phyloP scores from a whole-genome alignment of 116 monocot species.

The Papilionanthe hybrid region DNA sequence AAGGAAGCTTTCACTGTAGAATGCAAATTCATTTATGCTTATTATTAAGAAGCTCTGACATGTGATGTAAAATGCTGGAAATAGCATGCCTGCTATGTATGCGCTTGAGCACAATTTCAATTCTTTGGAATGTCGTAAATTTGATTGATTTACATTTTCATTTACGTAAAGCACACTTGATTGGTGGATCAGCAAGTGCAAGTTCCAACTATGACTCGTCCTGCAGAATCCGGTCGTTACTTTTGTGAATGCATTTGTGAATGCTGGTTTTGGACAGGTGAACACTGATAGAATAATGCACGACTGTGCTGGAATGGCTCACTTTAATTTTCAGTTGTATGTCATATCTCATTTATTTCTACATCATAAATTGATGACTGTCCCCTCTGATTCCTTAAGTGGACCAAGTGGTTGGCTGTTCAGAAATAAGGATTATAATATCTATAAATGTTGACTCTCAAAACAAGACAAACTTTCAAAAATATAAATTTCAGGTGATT shows the following conservation, averaged over 20 bases:
- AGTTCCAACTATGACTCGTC: slow-evolving; percentile 86
- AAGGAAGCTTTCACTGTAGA: background rate
- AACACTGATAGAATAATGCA: background rate
- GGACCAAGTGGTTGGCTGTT: slow-evolving; percentile 68
- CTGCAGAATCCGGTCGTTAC: slow-evolving; percentile 94
- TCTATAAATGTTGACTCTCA: background rate
- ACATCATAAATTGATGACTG: slow-evolving; percentile 97
- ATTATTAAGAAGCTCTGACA: background rate
- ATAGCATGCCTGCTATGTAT: background rate
- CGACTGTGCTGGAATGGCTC: background rate
- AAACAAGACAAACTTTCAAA: background rate
- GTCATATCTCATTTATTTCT: slow-evolving; percentile 1
- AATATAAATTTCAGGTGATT: background rate
- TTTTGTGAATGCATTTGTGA: slow-evolving; percentile 99
- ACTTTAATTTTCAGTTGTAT: background rate
- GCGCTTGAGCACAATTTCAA: background rate
- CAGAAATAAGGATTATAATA: slow-evolving; percentile 5
- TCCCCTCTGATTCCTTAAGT: slow-evolving; percentile 49
- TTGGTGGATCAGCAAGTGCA: slow-evolving; percentile 86
- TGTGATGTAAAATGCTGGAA: background rate
- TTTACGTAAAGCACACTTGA: slow-evolving; percentile 66
- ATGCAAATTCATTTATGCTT: background rate
- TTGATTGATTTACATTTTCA: slow-evolving; percentile 4
- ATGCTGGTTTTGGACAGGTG: slow-evolving; percentile 99
- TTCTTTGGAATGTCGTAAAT: background rate